Percentiles rank a stretch among this genome's conserved stretches.
These are phyloP conservation scores for Escallonia herrerae DNA, from an alignment of 129 eudicot species.

Conservation along the genomic window DNA sequence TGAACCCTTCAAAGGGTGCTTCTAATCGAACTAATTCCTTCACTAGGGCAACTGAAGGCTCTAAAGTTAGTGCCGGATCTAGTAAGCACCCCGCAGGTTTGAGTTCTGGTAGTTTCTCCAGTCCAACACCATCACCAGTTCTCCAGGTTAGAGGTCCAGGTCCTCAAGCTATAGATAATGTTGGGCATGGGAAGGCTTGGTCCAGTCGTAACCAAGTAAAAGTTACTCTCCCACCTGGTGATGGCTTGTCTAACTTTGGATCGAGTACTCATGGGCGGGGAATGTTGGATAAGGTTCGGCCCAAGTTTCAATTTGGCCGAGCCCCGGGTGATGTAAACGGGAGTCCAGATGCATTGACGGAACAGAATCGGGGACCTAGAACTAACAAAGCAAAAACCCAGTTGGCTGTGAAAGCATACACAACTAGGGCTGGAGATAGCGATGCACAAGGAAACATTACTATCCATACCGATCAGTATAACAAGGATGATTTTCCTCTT, in stretches of 20 bases:
- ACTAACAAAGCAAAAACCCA: slow-evolving; percentile 38
- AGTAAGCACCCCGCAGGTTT: slow-evolving; percentile 38
- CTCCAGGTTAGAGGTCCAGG: slow-evolving; percentile 54
- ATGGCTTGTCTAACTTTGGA: slow-evolving; percentile 40
- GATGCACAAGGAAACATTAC: slow-evolving; percentile 72
- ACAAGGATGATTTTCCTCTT: slow-evolving; percentile 64
- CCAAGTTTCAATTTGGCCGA: slow-evolving; percentile 33
- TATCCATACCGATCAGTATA: slow-evolving; percentile 55
- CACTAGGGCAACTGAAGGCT: slow-evolving; percentile 38
- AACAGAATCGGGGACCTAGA: slow-evolving; percentile 65
- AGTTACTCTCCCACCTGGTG: slow-evolving; percentile 32
- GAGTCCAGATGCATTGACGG: slow-evolving; percentile 36
- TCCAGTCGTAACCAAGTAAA: slow-evolving; percentile 38
- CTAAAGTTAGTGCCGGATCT: slow-evolving; percentile 36
- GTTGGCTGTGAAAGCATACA: slow-evolving; percentile 67
- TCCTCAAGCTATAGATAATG: slow-evolving; percentile 35
- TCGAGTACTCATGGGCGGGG: slow-evolving; percentile 32
- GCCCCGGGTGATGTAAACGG: slow-evolving; percentile 32
- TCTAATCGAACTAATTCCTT: slow-evolving; percentile 36
- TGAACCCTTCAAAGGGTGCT: slow-evolving; percentile 27
- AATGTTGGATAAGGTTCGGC: slow-evolving; percentile 31
- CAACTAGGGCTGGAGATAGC: slow-evolving; percentile 64
- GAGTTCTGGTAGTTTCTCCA: slow-evolving; percentile 30
- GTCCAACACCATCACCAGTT: slow-evolving; percentile 33
- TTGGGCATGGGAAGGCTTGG: slow-evolving; percentile 38